Conservation (phyloP, 306 rosid genomes). For the Fragaria iinumae region DNA sequence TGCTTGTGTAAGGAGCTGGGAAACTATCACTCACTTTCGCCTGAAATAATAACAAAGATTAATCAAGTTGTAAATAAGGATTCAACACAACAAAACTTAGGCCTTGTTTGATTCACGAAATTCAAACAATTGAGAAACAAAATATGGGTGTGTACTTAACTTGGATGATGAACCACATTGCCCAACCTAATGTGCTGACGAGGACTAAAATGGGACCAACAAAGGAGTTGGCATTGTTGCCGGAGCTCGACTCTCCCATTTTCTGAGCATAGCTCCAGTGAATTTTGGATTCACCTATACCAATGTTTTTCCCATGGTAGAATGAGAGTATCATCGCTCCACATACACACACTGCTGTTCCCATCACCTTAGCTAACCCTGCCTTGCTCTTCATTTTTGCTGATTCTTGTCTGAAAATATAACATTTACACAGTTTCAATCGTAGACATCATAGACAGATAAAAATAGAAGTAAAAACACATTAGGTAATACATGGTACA, state of each 20-base stretch:
- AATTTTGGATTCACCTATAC: conserved; percentile 51
- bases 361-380: conserved; percentile 54
- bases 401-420: conserved; percentile 59
- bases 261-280: conserved; percentile 63
- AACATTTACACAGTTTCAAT: neutral
- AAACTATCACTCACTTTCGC: conserved; percentile 57
- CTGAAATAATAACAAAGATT: conserved; percentile 31
- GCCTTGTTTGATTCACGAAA: neutral
- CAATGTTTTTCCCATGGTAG: conserved; percentile 63
- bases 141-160: conserved; percentile 33
- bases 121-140: neutral
- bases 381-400: conserved; percentile 43
- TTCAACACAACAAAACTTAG: neutral
- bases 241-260: conserved; percentile 27
- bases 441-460: neutral
- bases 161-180: conserved; percentile 65
- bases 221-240: conserved; percentile 15
- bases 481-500: neutral
- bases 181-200: conserved; percentile 54
- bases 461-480: neutral
- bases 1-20: conserved; percentile 81
- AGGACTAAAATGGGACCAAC: conserved; percentile 46
- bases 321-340: conserved; percentile 78
- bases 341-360: conserved; percentile 67
- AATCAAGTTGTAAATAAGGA: neutral